Evolutionary conservation across 1,284 basidiomycete species (phyloP).

Genomic region (Coniferiporia weirii): DNA sequence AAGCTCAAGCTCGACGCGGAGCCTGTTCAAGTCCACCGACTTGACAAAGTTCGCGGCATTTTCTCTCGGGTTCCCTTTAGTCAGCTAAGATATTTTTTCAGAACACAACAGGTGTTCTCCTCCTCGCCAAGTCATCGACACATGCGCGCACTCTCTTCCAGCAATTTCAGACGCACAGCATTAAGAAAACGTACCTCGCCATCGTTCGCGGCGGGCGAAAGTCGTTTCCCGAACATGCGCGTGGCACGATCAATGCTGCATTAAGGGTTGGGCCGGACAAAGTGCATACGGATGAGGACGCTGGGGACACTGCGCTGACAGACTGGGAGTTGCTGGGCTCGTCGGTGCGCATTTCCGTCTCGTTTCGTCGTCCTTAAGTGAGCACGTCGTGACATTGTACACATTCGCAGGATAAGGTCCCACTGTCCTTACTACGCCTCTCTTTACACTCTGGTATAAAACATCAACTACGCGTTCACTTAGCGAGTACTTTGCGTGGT

Average conservation of each 20-base stretch:
- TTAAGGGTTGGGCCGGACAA: slow-evolving; percentile 43
- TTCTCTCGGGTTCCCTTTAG: background rate
- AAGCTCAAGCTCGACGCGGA: slow-evolving; percentile 31
- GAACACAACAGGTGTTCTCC: slow-evolving; percentile 60
- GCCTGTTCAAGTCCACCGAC: slow-evolving; percentile 54
- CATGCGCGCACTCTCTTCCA: slow-evolving; percentile 45
- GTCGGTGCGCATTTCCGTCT: slow-evolving; percentile 42
- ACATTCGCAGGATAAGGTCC: slow-evolving; percentile 36
- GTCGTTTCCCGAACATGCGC: slow-evolving; percentile 33
- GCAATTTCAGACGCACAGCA: slow-evolving; percentile 45
- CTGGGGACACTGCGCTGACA: slow-evolving; percentile 42
- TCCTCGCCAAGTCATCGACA: slow-evolving; percentile 44
- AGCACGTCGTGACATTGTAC: background rate
- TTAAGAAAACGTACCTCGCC: slow-evolving; percentile 63
- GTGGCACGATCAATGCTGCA: slow-evolving; percentile 42
- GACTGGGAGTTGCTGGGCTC: slow-evolving; percentile 56
- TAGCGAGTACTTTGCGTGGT: slow-evolving; percentile 48
- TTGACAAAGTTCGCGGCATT: slow-evolving; percentile 51
- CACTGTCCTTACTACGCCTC: slow-evolving; percentile 53
- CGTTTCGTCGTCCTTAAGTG: background rate
- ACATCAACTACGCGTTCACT: slow-evolving; percentile 66
- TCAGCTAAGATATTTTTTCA: slow-evolving; percentile 23
- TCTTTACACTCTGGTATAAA: slow-evolving; percentile 59
- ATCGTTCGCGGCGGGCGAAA: slow-evolving; percentile 51
- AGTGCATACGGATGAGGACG: slow-evolving; percentile 32